Evolutionary conservation across 2,329 filamentous ascomycete genomes (phyloP).

Genomic region (Penicillium sp.): DNA sequence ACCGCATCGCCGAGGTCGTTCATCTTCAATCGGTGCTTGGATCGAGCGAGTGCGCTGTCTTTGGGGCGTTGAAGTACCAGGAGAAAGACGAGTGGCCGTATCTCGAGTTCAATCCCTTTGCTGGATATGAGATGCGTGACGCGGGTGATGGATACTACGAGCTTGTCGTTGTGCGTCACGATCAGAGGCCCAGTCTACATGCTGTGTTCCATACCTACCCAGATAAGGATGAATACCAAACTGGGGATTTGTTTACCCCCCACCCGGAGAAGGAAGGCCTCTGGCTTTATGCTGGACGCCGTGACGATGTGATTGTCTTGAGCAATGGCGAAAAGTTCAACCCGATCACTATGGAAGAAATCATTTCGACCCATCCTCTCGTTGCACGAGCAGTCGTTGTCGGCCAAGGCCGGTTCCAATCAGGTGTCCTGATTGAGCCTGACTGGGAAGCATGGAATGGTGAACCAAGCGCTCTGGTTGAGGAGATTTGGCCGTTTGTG

Average conservation of each 20-base stretch:
- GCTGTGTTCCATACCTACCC: conserved; percentile 43
- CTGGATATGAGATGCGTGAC: conserved; percentile 37
- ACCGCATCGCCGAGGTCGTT: background rate
- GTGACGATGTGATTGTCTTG: conserved; percentile 52
- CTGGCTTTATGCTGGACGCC: conserved; percentile 46
- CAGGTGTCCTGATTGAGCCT: conserved; percentile 46
- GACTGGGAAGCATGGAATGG: conserved; percentile 14
- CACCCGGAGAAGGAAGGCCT: conserved; percentile 43
- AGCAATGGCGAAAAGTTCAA: conserved; percentile 53
- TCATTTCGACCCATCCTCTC: conserved; percentile 40
- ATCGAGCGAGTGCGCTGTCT: conserved; percentile 12
- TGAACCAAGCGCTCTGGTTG: conserved; percentile 35
- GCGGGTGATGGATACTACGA: conserved; percentile 32
- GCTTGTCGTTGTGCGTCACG: conserved; percentile 26
- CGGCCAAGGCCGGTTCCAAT: conserved; percentile 42
- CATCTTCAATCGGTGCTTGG: conserved; percentile 14
- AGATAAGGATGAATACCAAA: conserved; percentile 39
- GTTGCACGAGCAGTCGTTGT: conserved; percentile 41
- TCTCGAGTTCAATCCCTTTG: conserved; percentile 38
- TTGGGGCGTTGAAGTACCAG: conserved; percentile 3
- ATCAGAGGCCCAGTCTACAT: conserved; percentile 24
- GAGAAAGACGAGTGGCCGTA: conserved; percentile 37
- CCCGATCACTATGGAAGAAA: conserved; percentile 46
- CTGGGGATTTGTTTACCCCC: conserved; percentile 44
- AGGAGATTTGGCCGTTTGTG: conserved; percentile 52